Evolutionary conservation across 106 monocot species (phyloP).

Genomic region (Acanthochlamys bracteata): DNA sequence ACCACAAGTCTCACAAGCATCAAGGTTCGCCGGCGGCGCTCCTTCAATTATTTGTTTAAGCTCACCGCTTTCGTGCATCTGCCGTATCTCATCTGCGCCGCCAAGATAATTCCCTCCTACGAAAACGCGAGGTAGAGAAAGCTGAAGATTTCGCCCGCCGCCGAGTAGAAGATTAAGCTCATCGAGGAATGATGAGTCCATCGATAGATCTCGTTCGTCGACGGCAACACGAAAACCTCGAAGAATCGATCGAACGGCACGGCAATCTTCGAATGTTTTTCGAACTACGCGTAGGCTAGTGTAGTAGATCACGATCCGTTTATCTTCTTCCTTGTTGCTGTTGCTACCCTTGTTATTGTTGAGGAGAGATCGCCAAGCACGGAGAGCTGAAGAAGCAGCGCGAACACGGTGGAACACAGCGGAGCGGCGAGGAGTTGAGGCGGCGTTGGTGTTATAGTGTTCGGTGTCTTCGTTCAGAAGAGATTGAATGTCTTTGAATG

Average conservation of each 20-base stretch:
- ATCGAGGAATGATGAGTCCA: constrained; percentile 10
- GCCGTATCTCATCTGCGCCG: constrained; percentile 68
- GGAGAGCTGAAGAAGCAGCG: not conserved
- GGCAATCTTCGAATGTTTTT: constrained; percentile 14
- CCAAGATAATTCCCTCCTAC: constrained; percentile 61
- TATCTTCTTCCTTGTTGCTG: constrained; percentile 12
- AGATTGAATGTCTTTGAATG: constrained; percentile 10
- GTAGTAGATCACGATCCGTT: constrained; percentile 24
- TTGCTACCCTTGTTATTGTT: not conserved
- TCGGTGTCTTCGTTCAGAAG: constrained; percentile 3
- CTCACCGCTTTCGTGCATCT: constrained; percentile 64
- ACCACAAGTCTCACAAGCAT: constrained; percentile 42
- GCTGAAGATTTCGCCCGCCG: constrained; percentile 1
- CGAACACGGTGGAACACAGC: constrained; percentile 2
- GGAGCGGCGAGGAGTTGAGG: not conserved
- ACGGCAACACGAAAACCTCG: constrained; percentile 8
- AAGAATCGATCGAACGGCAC: constrained; percentile 5
- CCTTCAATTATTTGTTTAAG: constrained; percentile 38
- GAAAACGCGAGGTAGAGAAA: constrained; percentile 54
- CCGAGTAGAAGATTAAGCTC: constrained; percentile 18
- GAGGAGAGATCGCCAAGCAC: constrained; percentile 6
- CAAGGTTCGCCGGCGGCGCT: constrained; percentile 17
- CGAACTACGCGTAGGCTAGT: constrained; percentile 11
- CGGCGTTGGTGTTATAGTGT: not conserved
- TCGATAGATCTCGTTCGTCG: constrained; percentile 12